Evolutionary conservation across 106 monocot species (phyloP), one percentile per base, ranked within the genome.

Genomic region (Iris macrosiphon): DNA sequence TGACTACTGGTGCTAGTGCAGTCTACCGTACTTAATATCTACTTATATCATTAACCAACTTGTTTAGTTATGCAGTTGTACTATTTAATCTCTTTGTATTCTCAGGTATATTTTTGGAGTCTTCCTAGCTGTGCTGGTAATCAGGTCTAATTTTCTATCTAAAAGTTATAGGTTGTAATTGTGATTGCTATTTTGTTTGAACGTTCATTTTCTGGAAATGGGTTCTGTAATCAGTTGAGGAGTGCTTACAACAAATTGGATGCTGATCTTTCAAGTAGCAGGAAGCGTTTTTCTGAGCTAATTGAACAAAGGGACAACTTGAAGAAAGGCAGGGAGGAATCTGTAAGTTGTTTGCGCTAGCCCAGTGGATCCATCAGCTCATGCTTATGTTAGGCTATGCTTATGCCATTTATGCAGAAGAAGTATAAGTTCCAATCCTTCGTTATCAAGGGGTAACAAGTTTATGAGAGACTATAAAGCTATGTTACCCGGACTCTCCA

Each of bases 241-340:
- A 89, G 61, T 55, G 74, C 75, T 66, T 50, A 63, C 43, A 63
- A 28, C 54, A 95, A 89, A 59, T 76, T 95, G 29, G 77, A 95
- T 55, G 73, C 82, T 63, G 85, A 95, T 66, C 74, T 95, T 48
- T 60, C 53, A 37, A 76, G 38, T 23, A 56, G 82, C 65, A 70
- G 49, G 60, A 85, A 79, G 56, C 71, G 68, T 17, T 64, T 70
- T 57, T 54, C 57, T 13, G 94, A 95, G 60, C 81, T 89, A 45
- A 32, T 66, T 62, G 79, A 82, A 62, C 79, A 89, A 65, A 79
- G 79, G 70, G 85, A 82, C 49, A 78, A 53, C 61, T 72, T 95
- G 64, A 95, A 85, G 62, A 85, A 67, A 71, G 94, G 94, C 45
- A 88, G 89, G 52, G 94, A 94, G 61, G 84, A 94, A 58, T 94